Evolutionary conservation across 139 green algal genomes (phyloP).

Genomic region (Picochlorum sp.): DNA sequence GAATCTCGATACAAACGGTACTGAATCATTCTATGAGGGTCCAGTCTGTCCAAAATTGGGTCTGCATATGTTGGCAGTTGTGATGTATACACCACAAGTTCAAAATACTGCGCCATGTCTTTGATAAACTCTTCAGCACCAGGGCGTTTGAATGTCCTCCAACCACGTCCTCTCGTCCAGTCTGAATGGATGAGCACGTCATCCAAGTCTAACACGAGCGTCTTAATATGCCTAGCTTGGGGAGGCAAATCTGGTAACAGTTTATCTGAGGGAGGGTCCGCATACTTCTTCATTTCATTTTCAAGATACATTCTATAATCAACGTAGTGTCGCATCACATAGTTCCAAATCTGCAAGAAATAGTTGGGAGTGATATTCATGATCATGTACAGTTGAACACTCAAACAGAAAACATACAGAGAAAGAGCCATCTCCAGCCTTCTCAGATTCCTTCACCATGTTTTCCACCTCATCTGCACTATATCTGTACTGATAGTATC

Average conservation of each 20-base stretch:
- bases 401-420: neutral
- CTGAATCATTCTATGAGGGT: constrained; percentile 62
- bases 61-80: constrained; percentile 76
- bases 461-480: constrained; percentile 18
- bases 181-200: constrained; percentile 84
- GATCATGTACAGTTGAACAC: neutral
- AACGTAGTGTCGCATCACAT: constrained; percentile 48
- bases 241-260: constrained; percentile 84
- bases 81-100: constrained; percentile 92
- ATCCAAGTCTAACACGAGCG: constrained; percentile 93
- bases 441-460: constrained; percentile 33
- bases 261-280: constrained; percentile 75
- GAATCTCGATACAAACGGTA: constrained; percentile 80
- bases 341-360: constrained; percentile 30
- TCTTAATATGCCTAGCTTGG: constrained; percentile 67
- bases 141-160: constrained; percentile 85
- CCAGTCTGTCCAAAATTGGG: constrained; percentile 87
- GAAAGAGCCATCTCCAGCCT: constrained; percentile 24
- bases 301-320: constrained; percentile 41
- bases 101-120: constrained; percentile 80
- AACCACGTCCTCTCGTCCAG: constrained; percentile 74
- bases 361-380: neutral
- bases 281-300: constrained; percentile 60
- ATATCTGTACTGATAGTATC: constrained; percentile 56
- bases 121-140: constrained; percentile 86